Percentiles rank a stretch among this genome's conserved stretches.
These are phyloP conservation scores for Clohesyomyces aquaticus DNA, from an alignment of 495 filamentous ascomycete genomes.

Conservation along the genomic window DNA sequence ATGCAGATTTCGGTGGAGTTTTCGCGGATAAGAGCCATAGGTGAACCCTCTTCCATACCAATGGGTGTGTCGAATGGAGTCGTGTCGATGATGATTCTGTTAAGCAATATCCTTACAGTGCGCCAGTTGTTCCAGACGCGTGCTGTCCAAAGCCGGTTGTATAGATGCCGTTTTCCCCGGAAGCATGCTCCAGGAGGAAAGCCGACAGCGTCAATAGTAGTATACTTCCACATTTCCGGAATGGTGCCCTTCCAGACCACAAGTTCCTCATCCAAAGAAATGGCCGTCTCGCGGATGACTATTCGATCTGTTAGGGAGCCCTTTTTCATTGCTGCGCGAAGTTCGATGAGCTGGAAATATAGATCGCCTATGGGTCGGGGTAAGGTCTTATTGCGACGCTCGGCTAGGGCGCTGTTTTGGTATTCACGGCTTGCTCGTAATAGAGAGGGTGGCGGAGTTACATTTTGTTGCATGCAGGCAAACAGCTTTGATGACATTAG, in stretches of 20 bases:
- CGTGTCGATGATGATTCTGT: slow-evolving; percentile 17
- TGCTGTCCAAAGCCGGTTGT: slow-evolving; percentile 13
- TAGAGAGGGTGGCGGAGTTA: slow-evolving; percentile 13
- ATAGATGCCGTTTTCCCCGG: slow-evolving; percentile 10
- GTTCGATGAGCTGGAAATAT: slow-evolving; percentile 18
- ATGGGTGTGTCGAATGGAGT: background rate
- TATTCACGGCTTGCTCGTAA: background rate
- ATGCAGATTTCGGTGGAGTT: slow-evolving; percentile 9
- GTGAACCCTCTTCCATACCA: background rate
- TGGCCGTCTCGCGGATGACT: slow-evolving; percentile 7
- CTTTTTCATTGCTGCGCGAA: slow-evolving; percentile 20
- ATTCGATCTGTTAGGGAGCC: slow-evolving; percentile 11
- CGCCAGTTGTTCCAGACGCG: slow-evolving; percentile 32
- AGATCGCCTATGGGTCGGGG: slow-evolving; percentile 16
- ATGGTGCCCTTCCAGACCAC: slow-evolving; percentile 10
- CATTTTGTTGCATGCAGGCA: slow-evolving; percentile 22
- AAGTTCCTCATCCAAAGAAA: slow-evolving; percentile 11
- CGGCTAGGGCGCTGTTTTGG: slow-evolving; percentile 5
- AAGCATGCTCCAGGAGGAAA: background rate
- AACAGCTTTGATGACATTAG: slow-evolving; percentile 9
- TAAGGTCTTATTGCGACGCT: background rate
- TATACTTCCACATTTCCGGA: slow-evolving; percentile 10
- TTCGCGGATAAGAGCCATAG: background rate
- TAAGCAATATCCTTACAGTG: slow-evolving; percentile 14
- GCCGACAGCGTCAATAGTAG: background rate